A percentile compares a stretch with the other conserved stretches of the same genome.
Conservation (phyloP, 352 stramenopile species). For the Peronospora belbahrii region DNA sequence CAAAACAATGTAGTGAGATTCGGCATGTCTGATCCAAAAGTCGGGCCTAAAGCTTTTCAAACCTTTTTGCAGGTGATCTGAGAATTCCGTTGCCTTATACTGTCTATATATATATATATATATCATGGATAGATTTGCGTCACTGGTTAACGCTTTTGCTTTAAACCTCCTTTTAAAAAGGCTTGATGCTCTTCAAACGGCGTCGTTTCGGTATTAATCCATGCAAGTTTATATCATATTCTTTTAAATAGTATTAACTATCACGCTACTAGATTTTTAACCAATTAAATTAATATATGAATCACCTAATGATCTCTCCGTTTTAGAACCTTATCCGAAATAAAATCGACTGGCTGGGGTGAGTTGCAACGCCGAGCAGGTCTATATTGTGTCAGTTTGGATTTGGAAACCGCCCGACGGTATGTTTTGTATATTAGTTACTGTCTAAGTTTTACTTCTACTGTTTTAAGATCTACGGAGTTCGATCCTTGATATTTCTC, state of each 20-base stretch:
- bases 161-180: too few relatives aligned
- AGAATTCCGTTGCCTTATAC: too few relatives aligned
- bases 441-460: too few relatives aligned
- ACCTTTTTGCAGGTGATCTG: too few relatives aligned
- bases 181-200: neutral
- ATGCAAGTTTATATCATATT: neutral
- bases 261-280: neutral
- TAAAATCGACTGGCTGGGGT: slow-evolving; percentile 19
- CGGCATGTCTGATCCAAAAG: too few relatives aligned
- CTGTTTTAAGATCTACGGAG: slow-evolving; percentile 19
- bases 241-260: neutral
- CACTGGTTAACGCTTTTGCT: too few relatives aligned
- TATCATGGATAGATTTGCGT: too few relatives aligned
- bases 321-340: neutral
- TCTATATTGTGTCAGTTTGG: slow-evolving; percentile 42
- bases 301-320: slow-evolving; percentile 3
- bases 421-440: too few relatives aligned
- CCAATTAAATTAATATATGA: neutral
- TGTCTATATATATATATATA: too few relatives aligned
- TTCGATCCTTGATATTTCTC: slow-evolving; percentile 26
- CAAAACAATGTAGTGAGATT: too few relatives aligned
- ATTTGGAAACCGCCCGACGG: slow-evolving; percentile 77
- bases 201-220: neutral
- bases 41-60: too few relatives aligned
- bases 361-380: neutral